A percentile compares a stretch with the other conserved stretches of the same genome.
phyloP scores from a whole-genome alignment of 2,329 filamentous ascomycete species.

The Amphichorda felina region DNA sequence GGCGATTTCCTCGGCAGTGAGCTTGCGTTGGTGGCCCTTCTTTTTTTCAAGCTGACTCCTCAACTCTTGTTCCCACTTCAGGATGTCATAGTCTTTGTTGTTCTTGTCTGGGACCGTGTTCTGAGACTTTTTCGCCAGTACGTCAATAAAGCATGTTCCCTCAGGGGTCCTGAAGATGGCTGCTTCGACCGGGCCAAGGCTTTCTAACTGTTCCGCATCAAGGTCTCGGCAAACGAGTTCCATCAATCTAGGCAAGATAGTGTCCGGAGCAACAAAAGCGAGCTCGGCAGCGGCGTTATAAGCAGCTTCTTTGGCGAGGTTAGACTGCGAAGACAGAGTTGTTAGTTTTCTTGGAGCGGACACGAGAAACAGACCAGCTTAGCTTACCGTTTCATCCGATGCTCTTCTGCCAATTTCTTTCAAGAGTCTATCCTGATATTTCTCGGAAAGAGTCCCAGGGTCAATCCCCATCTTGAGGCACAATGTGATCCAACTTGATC shows the following conservation, averaged over 20 bases:
- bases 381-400: constrained; percentile 39
- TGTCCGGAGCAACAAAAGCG: constrained; percentile 82
- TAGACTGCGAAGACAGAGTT: constrained; percentile 11
- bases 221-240: constrained; percentile 65
- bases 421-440: constrained; percentile 53
- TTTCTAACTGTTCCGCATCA: constrained; percentile 53
- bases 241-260: constrained; percentile 65
- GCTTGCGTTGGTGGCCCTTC: constrained; percentile 82
- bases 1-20: constrained; percentile 75
- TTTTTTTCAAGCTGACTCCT: constrained; percentile 81
- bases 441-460: constrained; percentile 63
- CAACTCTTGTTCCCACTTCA: constrained; percentile 96
- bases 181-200: constrained; percentile 75
- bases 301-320: constrained; percentile 52
- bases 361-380: neutral
- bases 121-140: constrained; percentile 71
- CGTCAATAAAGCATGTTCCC: constrained; percentile 80
- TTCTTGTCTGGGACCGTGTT: constrained; percentile 70
- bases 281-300: constrained; percentile 81
- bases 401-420: constrained; percentile 48
- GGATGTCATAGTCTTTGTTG: constrained; percentile 84
- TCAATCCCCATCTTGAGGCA: constrained; percentile 73
- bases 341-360: constrained; percentile 1
- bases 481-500: constrained; percentile 77
- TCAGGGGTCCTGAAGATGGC: constrained; percentile 88